Evolutionary conservation across 129 eudicot species (phyloP).

Genomic region (sunflower (Helianthus annuus)): HanXRQr2.0-SUNRISE NC_035438.2:18594029-18594528

Average conservation of each 20-base stretch:
- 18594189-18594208: slow-evolving; percentile 9
- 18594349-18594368: slow-evolving; percentile 73
- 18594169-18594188: background rate
- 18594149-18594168: no score
- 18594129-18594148: no score
- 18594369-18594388: slow-evolving; percentile 71
- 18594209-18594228: slow-evolving; percentile 70
- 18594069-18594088: background rate
- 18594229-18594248: slow-evolving; percentile 72
- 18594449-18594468: background rate
- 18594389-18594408: slow-evolving; percentile 52
- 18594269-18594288: slow-evolving; percentile 75
- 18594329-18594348: slow-evolving; percentile 71
- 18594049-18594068: no score
- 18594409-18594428: slow-evolving; percentile 29
- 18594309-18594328: slow-evolving; percentile 69
- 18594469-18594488: slow-evolving; percentile 20
- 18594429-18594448: slow-evolving; percentile 17
- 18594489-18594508: slow-evolving; percentile 26
- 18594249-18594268: slow-evolving; percentile 74
- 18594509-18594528: slow-evolving; percentile 13
- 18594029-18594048: no score
- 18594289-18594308: slow-evolving; percentile 76
- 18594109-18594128: no score
- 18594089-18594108: background rate